Evolutionary conservation across 2,329 filamentous ascomycete genomes (phyloP), one percentile per base, ranked within the genome.

Genomic region (Neonectria ditissima): DNA sequence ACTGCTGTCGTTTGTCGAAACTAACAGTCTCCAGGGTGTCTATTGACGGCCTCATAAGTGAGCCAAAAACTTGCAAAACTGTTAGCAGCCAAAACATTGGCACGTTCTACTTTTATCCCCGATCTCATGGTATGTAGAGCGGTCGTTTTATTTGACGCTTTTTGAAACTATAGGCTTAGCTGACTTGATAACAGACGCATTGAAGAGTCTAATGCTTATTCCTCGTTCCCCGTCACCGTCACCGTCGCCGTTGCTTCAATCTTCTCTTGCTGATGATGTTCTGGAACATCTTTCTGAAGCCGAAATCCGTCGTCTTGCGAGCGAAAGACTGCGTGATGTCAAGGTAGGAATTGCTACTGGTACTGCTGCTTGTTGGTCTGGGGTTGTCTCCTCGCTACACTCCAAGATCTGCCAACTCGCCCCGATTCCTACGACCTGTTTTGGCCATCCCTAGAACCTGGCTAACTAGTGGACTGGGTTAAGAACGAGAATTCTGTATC

Each of bases 191-290:
- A 13, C 28, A 76, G 74, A 66, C 37, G 65, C 66, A 0, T 62
- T 75, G 7, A 63, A 71, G 18, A 54, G 48, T 5, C 65, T 68
- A 41, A 61, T 73, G 64, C 67, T 75, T 4, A 65, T 75, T 1
- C 71, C 70, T 44, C 66, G 55, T 11, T 58, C 55, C 1, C 52
- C 68, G 16, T 61, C 65, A 6, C 61, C 68, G 1, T 58, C 55
- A 1, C 52, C 68, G 16, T 61, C 65, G 8, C 61, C 68, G 1
- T 50, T 66, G 3, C 48, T 54, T 1, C 24, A 30, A 30, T 34
- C 32, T n/a, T n/a, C 37, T 39, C 16, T 8, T 14, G 5, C 10
- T 24, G 41, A 11, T 1, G 18, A 52, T 9, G 5, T 4, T 1
- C 39, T 65, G 28, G 48, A 53, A 13, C 18, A 13, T 8, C 59